phyloP scores from a whole-genome alignment of 441 rosid species.

The Monsonia emarginata region DNA sequence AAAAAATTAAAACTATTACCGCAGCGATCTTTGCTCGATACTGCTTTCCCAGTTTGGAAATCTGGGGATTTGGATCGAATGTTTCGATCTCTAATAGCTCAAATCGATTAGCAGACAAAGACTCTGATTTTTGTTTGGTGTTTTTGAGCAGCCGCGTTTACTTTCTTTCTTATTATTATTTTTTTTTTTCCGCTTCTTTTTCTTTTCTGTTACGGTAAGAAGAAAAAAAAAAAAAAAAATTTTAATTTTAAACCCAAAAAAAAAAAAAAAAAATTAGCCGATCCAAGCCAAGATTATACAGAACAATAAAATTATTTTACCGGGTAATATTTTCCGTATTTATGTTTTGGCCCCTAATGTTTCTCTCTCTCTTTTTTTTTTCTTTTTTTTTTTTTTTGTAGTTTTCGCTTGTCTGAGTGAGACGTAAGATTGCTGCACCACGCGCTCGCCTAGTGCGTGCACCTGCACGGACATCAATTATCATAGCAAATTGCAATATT shows the following conservation, averaged over 20 bases:
- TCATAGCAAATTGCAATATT: too few relatives aligned
- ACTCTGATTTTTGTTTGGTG: neutral
- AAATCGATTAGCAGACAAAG: neutral
- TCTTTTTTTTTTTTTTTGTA: neutral
- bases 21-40: neutral
- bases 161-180: neutral
- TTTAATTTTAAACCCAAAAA: neutral
- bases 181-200: neutral
- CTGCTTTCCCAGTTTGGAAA: neutral
- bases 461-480: too few relatives aligned
- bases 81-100: neutral
- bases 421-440: neutral
- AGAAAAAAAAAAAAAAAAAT: too few relatives aligned
- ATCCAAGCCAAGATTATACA: neutral
- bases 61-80: neutral
- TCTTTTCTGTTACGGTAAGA: neutral
- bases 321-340: neutral
- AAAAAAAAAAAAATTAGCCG: neutral
- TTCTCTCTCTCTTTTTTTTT: too few relatives aligned
- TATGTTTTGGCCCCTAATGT: neutral
- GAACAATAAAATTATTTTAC: neutral
- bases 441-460: neutral
- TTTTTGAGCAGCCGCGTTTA: slow-evolving; percentile 2
- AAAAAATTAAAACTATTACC: neutral
- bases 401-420: neutral